phyloP scores from a whole-genome alignment of 2,329 filamentous ascomycete species.

The Mycosphaerella sp. region DNA sequence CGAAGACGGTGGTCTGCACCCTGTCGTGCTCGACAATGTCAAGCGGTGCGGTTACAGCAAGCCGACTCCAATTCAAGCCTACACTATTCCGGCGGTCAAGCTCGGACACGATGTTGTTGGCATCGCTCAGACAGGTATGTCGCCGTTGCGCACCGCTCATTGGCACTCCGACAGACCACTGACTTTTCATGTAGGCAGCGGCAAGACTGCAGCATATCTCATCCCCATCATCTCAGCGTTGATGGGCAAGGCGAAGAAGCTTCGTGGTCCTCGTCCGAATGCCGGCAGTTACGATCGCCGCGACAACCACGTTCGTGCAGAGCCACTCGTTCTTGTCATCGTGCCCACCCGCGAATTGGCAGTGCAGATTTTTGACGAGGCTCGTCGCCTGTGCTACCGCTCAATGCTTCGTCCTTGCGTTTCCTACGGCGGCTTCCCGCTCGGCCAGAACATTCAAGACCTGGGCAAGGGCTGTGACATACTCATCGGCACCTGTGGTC shows the following conservation, averaged over 20 bases:
- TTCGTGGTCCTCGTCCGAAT: conserved; percentile 71
- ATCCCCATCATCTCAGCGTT: conserved; percentile 82
- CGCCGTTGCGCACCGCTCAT: background rate
- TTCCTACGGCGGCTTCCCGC: conserved; percentile 74
- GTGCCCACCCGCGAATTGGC: conserved; percentile 84
- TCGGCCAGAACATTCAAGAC: conserved; percentile 62
- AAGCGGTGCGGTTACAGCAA: conserved; percentile 60
- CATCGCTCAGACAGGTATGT: conserved; percentile 83
- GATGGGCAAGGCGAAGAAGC: conserved; percentile 91
- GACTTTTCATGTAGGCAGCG: conserved; percentile 59
- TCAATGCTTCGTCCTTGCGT: conserved; percentile 91
- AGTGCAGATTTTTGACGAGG: conserved; percentile 91
- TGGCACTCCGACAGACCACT: conserved; percentile 6
- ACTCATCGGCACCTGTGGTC: conserved; percentile 79
- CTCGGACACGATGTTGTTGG: conserved; percentile 76
- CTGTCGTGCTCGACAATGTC: conserved; percentile 73
- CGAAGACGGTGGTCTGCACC: conserved; percentile 74
- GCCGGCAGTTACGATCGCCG: conserved; percentile 43
- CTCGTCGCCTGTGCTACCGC: conserved; percentile 85
- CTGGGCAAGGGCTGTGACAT: conserved; percentile 82
- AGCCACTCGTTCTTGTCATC: conserved; percentile 81
- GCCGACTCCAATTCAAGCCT: conserved; percentile 84
- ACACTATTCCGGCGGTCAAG: conserved; percentile 72
- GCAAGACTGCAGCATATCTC: conserved; percentile 90
- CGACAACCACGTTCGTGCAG: conserved; percentile 57